Conservation (phyloP, 495 filamentous ascomycete species). For the Bryoglossum gracile region DNA sequence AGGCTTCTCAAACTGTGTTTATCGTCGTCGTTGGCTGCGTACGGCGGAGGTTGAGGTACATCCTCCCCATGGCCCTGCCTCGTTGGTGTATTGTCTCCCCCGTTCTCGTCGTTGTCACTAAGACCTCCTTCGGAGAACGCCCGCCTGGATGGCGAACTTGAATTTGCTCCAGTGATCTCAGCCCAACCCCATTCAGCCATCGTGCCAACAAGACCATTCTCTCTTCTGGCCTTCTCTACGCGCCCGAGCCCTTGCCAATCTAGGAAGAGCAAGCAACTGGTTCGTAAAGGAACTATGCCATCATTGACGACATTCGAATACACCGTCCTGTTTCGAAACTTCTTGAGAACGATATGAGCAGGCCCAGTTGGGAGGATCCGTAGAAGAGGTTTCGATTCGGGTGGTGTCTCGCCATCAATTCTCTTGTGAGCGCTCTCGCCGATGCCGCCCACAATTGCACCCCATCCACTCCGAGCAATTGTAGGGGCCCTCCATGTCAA, state of each 20-base stretch:
- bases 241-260: constrained; percentile 92
- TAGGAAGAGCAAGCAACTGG: constrained; percentile 91
- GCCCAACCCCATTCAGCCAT: constrained; percentile 93
- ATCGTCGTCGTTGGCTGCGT: constrained; percentile 24
- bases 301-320: constrained; percentile 99
- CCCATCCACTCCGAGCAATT: constrained; percentile 77
- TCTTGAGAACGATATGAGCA: constrained; percentile 76
- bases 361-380: constrained; percentile 90
- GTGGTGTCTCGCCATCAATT: constrained; percentile 57
- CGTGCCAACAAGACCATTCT: constrained; percentile 84
- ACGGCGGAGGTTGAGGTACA: constrained; percentile 24
- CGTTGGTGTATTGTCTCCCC: constrained; percentile 20
- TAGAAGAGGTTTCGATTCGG: constrained; percentile 80
- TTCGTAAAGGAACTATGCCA: constrained; percentile 90
- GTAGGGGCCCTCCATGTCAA: constrained; percentile 89
- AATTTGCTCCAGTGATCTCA: constrained; percentile 79
- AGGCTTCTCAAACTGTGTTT: constrained; percentile 19
- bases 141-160: constrained; percentile 36
- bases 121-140: constrained; percentile 10
- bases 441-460: constrained; percentile 71
- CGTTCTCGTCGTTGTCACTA: constrained; percentile 15
- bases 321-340: constrained; percentile 84
- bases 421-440: constrained; percentile 57
- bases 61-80: constrained; percentile 23
- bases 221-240: constrained; percentile 89